Evolutionary conservation across 257 asterid genomes (phyloP), one percentile per base, ranked within the genome.

Genomic region (Jacaranda copaia): DNA sequence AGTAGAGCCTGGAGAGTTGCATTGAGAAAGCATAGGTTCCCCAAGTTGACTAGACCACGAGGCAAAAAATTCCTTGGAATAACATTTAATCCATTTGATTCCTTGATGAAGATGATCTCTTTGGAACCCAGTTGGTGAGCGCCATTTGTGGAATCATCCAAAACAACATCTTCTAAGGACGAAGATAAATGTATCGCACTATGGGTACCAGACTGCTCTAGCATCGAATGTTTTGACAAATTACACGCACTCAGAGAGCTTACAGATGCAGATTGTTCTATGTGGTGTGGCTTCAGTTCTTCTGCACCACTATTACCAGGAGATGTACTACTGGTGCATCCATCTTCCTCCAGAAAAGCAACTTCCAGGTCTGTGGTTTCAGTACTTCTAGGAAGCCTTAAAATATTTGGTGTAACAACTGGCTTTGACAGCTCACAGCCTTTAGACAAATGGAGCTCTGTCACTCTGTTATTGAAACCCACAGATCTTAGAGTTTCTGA

Each of bases 1-100:
- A 92, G 87, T 65, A 92, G 87, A 71, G 97, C 96, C 88, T 92
- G 96, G 46, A 92, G 87, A 51, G 97, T 85, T 38, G 97, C 90
- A 81, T 90, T 90, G 38, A 92, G 91, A 84, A 92, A 92, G 85
- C 97, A 92, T 18, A 92, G 83, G 79, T 92, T 92, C 83, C 96
- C 97, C 85, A 89, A 77, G 83, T 90, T 92, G 84, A 87, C 89
- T 82, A 92, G 85, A 45, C 97, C 97, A 49, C 97, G 91, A 81
- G 97, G 94, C 70, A 86, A 74, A 68, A 89, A 88, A 75, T 60
- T 75, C 77, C 72, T 79, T 46, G 76, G 79, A 70, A 78, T 64
- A 62, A 60, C 66, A 83, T 20, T 77, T 79, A 80, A 40, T 81
- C 88, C 79, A 73, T 83, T 85, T 72, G 85, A 72, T 76, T 74